Base-by-base conservation (phyloP, 139 green algal species). In the Raphidocelis subcapitata region DNA sequence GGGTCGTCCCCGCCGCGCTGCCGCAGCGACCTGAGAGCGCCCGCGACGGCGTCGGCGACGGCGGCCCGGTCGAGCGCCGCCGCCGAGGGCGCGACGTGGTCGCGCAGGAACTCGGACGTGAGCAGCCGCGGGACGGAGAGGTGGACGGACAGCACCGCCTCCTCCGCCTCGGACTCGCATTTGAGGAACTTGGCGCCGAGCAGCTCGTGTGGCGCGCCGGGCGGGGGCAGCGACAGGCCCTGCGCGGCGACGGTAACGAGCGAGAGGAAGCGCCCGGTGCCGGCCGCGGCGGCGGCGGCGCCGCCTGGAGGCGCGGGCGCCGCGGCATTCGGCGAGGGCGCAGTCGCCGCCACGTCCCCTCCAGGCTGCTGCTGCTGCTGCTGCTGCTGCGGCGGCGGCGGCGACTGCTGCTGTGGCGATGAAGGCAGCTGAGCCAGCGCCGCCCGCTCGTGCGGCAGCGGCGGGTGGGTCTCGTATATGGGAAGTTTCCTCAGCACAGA, bases 401-500 rank as follows among this genome's bases (percentile, higher is more conserved):
- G 33, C 24, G 54, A 3, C 24, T 28, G 69, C 21, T 69, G 41
- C 49, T 21, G 28, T n/a, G 3, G 20, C 14, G 10, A n/a, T 62
- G 52, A 55, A 52, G 57, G 60, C 52, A 28, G 2, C 18, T 15
- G 51, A 24, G 36, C 10, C 15, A 33, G 65, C 37, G 54, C 21
- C 3, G 20, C 37, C 24, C 71, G 67, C 61, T 77, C 61, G 36
- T 65, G 41, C 36, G 32, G 56, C 20, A 69, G 68, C 18, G 56
- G 37, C 29, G 46, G 35, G 24, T 75, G 65, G 66, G 65, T 69
- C 65, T 90, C 86, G 69, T 81, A 93, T 28, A 92, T 82, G 5
- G 86, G 88, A 51, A 93, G 79, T 3, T 60, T 54, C 12, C 73
- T 65, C 20, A 93, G 74, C 41, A 84, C 32, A 2, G 62, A 37